These are phyloP conservation scores for Trichoderma semiorbis DNA, from an alignment of 2,329 filamentous ascomycete genomes.

Conservation along the genomic window DNA sequence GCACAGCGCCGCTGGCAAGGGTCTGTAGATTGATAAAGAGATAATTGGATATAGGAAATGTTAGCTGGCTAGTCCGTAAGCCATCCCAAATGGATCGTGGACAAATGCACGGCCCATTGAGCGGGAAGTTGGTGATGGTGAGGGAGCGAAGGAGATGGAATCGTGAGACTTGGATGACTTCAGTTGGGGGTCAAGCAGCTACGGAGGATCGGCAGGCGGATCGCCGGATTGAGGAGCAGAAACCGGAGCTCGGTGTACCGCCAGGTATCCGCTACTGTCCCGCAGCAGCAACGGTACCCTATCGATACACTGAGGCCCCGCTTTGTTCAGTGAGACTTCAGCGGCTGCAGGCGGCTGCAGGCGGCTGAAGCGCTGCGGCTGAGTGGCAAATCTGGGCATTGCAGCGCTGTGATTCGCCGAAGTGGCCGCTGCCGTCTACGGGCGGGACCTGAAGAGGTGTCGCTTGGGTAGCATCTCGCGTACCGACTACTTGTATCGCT, in stretches of 20 bases:
- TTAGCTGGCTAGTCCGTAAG: neutral
- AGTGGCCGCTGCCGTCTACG: neutral
- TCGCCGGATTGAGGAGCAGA: neutral
- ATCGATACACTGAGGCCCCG: neutral
- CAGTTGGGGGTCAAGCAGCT: neutral
- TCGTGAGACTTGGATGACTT: neutral
- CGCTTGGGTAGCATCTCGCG: neutral
- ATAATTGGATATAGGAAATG: neutral
- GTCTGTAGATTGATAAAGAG: neutral
- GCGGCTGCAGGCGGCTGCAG: slow-evolving; percentile 11
- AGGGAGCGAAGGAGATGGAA: neutral
- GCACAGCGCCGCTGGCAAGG: neutral
- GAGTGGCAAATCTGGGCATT: neutral
- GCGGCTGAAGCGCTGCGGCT: slow-evolving; percentile 1
- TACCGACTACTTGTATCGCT: neutral
- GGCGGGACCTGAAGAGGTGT: neutral
- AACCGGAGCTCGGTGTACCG: neutral
- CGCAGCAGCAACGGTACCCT: neutral
- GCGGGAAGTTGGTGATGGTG: neutral
- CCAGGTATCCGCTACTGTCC: neutral
- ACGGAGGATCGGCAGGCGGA: neutral
- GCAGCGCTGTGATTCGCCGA: neutral
- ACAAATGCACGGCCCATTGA: neutral
- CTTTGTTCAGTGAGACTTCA: neutral
- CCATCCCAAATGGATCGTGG: slow-evolving; percentile 13